Conservation (phyloP, 306 rosid genomes). For the Cucumis hystrix region DNA sequence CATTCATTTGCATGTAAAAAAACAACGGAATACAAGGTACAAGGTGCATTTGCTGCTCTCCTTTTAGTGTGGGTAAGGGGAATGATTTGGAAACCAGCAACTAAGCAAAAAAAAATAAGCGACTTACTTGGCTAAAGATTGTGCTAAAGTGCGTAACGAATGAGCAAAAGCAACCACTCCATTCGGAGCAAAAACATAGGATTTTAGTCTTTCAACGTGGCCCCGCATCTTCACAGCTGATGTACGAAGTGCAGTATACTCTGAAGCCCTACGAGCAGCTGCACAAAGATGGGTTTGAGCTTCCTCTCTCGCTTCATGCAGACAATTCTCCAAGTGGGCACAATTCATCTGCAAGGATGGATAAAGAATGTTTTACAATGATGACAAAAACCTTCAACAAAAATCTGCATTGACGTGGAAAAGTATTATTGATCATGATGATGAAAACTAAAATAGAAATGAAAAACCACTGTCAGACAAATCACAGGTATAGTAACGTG, state of each 20-base stretch:
- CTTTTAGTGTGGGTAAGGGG: not conserved
- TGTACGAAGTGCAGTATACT: constrained; percentile 65
- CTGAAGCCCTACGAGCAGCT: constrained; percentile 87
- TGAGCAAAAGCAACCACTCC: constrained; percentile 63
- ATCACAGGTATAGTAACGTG: not conserved
- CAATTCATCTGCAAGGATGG: constrained; percentile 70
- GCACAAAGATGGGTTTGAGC: constrained; percentile 98
- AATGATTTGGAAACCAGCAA: not conserved
- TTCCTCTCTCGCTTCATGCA: constrained; percentile 99
- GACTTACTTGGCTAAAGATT: constrained; percentile 80
- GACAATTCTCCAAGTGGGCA: constrained; percentile 90
- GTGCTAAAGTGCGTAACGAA: constrained; percentile 50
- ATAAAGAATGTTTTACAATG: not conserved
- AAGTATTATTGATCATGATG: not conserved
- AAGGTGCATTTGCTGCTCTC: not conserved
- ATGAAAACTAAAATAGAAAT: not conserved
- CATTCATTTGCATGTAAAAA: not conserved
- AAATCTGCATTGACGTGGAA: not conserved
- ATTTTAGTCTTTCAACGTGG: constrained; percentile 71
- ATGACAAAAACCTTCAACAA: not conserved
- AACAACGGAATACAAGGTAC: not conserved
- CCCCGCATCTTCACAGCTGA: constrained; percentile 74
- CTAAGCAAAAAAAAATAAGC: constrained; percentile 1
- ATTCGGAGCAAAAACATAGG: constrained; percentile 58
- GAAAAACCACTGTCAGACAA: not conserved